Base-by-base conservation (phyloP, 2,329 filamentous ascomycete genomes). In the Colletotrichum endophyticum region DNA sequence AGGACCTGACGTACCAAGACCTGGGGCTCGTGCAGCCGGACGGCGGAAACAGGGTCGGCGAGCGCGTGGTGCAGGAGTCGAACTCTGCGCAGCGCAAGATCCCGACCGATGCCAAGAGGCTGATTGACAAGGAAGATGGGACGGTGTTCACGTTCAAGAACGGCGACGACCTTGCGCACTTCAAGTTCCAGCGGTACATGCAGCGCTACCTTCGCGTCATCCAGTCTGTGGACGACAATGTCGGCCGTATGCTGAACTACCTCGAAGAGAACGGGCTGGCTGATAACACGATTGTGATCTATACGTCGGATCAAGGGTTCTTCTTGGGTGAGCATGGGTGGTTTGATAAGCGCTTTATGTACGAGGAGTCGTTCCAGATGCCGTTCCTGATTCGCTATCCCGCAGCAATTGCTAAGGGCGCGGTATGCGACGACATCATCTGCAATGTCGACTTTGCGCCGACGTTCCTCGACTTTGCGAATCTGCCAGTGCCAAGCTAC, bases 311-410 rank as follows among this genome's bases (percentile, higher is more conserved):
- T 77, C 89, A 91, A 76, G 89, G 89, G 8, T 91, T 91, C 82
- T 91, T 91, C 80, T 85, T 91, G 0, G 89, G 89, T 9, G 89
- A 91, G 74, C 89, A 91, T 76, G 89, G 89, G 70, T 91, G 89
- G 89, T 91, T 90, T 78, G 89, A 91, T 80, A 91, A 91, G 81
- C 86, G 89, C 5, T 90, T 91, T 80, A 90, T 91, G 87, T 91
- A 91, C 80, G 89, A 91, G 77, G 88, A 91, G 80, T 86, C 83
- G 16, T 91, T 91, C 81, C 89, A 91, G 80, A 91, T 91, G 89
- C 89, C 89, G 0, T 89, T 91, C 64, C 79, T 91, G 5, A 83
- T 89, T 11, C 85, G 87, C 0, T 89, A 88, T 63, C 89, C 89
- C 0, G 75, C 67, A 0, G 84, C 84, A 67, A 89, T 90, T 72